Conservation (phyloP, 306 rosid species). For the Macrotyloma uniflorum region DNA sequence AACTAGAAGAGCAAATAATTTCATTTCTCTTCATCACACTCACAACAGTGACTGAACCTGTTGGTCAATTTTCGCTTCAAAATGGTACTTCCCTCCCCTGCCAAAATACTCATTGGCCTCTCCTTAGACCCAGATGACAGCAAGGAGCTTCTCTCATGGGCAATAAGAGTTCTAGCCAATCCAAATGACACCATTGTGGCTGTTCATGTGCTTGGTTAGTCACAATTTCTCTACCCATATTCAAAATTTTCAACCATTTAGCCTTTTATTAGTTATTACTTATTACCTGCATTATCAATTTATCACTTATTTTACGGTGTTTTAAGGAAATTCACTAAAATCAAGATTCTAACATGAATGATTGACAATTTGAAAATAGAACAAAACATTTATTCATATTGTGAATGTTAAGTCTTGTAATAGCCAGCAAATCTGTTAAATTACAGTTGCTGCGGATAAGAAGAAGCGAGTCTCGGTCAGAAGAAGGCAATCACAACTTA, state of each 20-base stretch:
- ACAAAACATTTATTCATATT: neutral
- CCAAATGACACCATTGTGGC: conserved; percentile 82
- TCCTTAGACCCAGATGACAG: conserved; percentile 69
- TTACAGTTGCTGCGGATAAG: conserved; percentile 54
- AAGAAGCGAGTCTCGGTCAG: conserved; percentile 47
- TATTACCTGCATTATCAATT: neutral
- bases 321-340: neutral
- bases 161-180: conserved; percentile 71
- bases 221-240: neutral
- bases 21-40: conserved; percentile 20
- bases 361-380: neutral
- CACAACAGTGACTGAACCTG: conserved; percentile 12
- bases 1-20: conserved; percentile 41
- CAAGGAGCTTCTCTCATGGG: conserved; percentile 77
- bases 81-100: conserved; percentile 56
- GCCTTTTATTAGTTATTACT: neutral
- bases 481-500: conserved; percentile 63
- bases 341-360: neutral
- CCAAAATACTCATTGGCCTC: conserved; percentile 76
- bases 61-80: conserved; percentile 19
- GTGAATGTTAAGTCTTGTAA: conserved; percentile 1
- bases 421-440: conserved; percentile 1
- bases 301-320: neutral
- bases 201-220: conserved; percentile 84
- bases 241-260: neutral